phyloP scores from a whole-genome alignment of 2,329 filamentous ascomycete genomes.

The Xylogone sp. region DNA sequence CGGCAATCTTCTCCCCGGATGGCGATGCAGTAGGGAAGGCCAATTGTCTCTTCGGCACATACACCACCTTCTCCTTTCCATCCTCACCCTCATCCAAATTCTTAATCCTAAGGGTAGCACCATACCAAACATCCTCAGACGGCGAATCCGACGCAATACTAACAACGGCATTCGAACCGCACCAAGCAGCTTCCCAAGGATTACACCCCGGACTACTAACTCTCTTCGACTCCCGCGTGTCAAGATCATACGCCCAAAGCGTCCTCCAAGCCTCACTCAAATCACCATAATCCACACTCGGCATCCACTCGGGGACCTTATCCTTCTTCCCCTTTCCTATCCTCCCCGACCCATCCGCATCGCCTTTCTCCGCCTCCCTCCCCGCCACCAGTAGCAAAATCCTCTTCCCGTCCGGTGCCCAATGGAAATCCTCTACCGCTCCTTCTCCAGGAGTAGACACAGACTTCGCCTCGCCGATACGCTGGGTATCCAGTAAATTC shows the following conservation, averaged over 20 bases:
- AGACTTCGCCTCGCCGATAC: not conserved
- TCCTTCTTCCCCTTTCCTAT: conserved; percentile 27
- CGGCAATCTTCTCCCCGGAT: conserved; percentile 1
- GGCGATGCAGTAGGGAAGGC: not conserved
- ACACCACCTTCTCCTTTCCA: not conserved
- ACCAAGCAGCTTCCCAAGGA: conserved; percentile 2
- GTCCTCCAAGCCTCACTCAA: not conserved
- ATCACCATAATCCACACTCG: conserved; percentile 1
- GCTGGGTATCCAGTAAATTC: not conserved
- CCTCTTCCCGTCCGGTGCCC: conserved; percentile 1
- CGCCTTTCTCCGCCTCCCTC: not conserved
- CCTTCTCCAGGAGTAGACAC: not conserved
- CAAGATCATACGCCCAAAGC: not conserved
- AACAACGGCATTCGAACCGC: not conserved
- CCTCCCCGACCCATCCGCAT: conserved; percentile 2
- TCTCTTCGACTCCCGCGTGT: not conserved
- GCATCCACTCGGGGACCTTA: conserved; percentile 2
- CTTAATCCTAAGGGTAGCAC: conserved; percentile 1
- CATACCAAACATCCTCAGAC: conserved; percentile 5
- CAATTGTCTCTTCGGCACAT: conserved; percentile 3
- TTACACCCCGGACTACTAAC: not conserved
- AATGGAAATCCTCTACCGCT: conserved; percentile 4
- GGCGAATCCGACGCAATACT: not conserved
- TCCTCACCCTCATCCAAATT: not conserved
- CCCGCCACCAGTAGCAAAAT: conserved; percentile 3